A percentile compares a stretch with the other conserved stretches of the same genome.
phyloP scores from a whole-genome alignment of 305 asterid species.

The Salvia sclarea region DNA sequence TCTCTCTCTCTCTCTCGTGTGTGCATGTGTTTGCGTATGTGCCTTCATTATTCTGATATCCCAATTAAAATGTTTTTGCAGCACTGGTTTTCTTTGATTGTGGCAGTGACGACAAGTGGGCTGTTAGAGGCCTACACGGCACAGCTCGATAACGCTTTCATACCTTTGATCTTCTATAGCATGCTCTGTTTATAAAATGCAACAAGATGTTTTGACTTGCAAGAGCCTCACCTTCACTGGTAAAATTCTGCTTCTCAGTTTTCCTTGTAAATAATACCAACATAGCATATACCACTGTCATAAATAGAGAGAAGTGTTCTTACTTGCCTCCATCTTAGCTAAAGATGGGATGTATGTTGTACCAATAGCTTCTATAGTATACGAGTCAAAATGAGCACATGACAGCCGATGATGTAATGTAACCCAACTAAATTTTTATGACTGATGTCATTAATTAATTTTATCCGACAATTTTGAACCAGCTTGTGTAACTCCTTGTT shows the following conservation, averaged over 20 bases:
- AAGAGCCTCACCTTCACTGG: neutral
- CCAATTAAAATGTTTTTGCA: slow-evolving; percentile 44
- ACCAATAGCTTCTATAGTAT: neutral
- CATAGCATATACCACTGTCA: slow-evolving; percentile 25
- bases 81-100: slow-evolving; percentile 81
- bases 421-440: neutral
- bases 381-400: neutral
- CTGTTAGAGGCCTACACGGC: slow-evolving; percentile 95
- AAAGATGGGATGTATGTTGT: slow-evolving; percentile 1
- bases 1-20: neutral
- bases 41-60: slow-evolving; percentile 31
- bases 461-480: neutral
- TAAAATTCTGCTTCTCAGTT: neutral
- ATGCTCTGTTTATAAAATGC: slow-evolving; percentile 67
- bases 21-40: neutral
- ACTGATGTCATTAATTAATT: neutral
- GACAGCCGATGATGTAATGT: neutral
- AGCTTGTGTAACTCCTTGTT: neutral
- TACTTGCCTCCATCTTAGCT: neutral
- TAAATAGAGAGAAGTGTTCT: neutral
- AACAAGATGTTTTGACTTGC: slow-evolving; percentile 6
- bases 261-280: slow-evolving; percentile 35
- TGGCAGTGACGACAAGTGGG: slow-evolving; percentile 79
- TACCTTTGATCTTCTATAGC: slow-evolving; percentile 94
- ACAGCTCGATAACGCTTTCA: slow-evolving; percentile 96